Percentiles rank a stretch among this genome's conserved stretches.
Evolutionary conservation across 2,329 filamentous ascomycete genomes (phyloP).

Genomic region (Sarocladiaceae sp.): DNA sequence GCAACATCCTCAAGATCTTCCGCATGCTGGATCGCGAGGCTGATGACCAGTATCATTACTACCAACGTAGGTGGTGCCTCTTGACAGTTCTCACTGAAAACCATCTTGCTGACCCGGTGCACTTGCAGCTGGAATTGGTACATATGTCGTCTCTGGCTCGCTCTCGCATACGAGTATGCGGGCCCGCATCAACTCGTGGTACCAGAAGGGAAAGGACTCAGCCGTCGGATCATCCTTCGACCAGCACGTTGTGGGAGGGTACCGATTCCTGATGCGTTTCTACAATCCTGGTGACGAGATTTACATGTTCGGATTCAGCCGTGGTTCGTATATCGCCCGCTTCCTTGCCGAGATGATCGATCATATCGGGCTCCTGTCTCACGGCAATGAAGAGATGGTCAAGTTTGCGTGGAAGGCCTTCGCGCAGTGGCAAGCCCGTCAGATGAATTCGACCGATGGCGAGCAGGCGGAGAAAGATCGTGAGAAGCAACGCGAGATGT

Average conservation of each 20-base stretch:
- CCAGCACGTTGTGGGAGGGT: conserved; percentile 76
- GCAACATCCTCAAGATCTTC: conserved; percentile 65
- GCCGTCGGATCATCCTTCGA: conserved; percentile 76
- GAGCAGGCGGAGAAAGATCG: conserved; percentile 28
- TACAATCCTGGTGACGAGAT: conserved; percentile 60
- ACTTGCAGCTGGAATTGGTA: conserved; percentile 58
- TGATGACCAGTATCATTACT: conserved; percentile 57
- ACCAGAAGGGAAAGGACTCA: conserved; percentile 68
- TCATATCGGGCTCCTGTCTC: conserved; percentile 69
- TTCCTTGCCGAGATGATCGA: conserved; percentile 82
- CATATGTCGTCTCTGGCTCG: conserved; percentile 58
- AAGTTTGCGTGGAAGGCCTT: conserved; percentile 80
- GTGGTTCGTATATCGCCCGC: conserved; percentile 66
- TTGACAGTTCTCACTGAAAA: neutral
- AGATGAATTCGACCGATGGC: conserved; percentile 27
- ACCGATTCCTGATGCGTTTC: conserved; percentile 71
- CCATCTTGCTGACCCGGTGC: neutral
- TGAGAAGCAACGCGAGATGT: conserved; percentile 45
- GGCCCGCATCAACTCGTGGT: conserved; percentile 59
- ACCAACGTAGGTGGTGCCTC: conserved; percentile 53
- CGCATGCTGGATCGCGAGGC: conserved; percentile 61
- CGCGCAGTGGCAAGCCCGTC: conserved; percentile 61
- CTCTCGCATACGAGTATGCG: conserved; percentile 50
- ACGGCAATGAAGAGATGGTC: conserved; percentile 81
- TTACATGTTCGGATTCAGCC: conserved; percentile 68